Percentiles rank a stretch among this genome's conserved stretches.
These are phyloP conservation scores for Chloranthus sessilifolius DNA, from an alignment of 164 flowering plant species.

Conservation along the genomic window DNA sequence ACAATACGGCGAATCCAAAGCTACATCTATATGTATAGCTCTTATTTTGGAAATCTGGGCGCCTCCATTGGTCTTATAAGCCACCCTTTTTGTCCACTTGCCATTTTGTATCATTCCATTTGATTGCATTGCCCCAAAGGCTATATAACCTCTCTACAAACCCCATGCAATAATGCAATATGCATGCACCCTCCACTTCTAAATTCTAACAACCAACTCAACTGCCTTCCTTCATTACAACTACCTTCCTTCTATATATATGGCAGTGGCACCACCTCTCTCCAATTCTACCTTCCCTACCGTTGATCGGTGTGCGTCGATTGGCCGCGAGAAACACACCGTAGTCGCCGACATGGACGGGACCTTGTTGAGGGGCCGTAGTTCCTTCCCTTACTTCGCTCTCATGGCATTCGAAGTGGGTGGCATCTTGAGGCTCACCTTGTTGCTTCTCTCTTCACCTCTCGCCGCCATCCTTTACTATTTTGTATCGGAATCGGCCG, in stretches of 20 bases:
- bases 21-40: too few species aligned
- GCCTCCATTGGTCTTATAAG: slow-evolving; percentile 17
- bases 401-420: slow-evolving; percentile 36
- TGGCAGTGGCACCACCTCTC: not conserved
- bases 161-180: too few species aligned
- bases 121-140: not conserved
- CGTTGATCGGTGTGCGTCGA: slow-evolving; percentile 40
- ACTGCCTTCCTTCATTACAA: not conserved
- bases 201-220: not conserved
- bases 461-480: slow-evolving; percentile 26
- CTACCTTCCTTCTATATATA: not conserved
- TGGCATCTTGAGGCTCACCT: slow-evolving; percentile 24
- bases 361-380: slow-evolving; percentile 27
- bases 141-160: not conserved
- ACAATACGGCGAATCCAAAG: slow-evolving; percentile 17
- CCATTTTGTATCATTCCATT: not conserved
- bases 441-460: slow-evolving; percentile 27
- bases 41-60: slow-evolving; percentile 15
- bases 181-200: too few species aligned
- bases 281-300: slow-evolving; percentile 33
- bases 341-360: slow-evolving; percentile 43
- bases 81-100: not conserved
- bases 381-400: slow-evolving; percentile 40
- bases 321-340: slow-evolving; percentile 40
- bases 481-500: slow-evolving; percentile 27